Evolutionary conservation across 768 basidiomycete genomes (phyloP), one percentile per base, ranked within the genome.

Genomic region (Termitomyces sp.): DNA sequence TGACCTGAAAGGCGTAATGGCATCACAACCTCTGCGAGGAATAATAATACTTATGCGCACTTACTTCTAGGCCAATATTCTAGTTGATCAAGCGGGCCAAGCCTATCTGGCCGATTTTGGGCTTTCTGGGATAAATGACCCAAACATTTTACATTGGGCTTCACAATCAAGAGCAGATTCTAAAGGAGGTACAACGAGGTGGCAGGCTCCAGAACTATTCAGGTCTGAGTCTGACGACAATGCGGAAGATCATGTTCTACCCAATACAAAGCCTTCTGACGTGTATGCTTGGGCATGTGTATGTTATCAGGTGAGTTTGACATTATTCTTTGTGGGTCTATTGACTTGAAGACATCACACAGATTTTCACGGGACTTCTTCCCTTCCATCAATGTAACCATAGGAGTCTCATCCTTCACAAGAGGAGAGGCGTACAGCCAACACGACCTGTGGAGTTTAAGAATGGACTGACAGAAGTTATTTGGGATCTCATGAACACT

Each of bases 1-100:
- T 1, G 80, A 81, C 55, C 68, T 82, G n/a, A 79, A 78, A 61
- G 78, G 76, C 32, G 79, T 79, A 57, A 60, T n/a, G 68, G 64
- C 6, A 20, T 51, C 4, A 38, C 7, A n/a, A 42, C 7, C 5
- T 44, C 20, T 7, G 22, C n/a, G n/a, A n/a, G n/a, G n/a, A n/a
- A n/a, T n/a, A 2, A n/a, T 48, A 40, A 35, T 28, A 20, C 20
- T 8, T 20, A 4, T 15, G 35, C 8, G 12, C 4, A n/a, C n/a
- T n/a, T n/a, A 9, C 13, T 50, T 9, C 13, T 44, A 72, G 69
- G 63, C 53, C 16, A 73, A 71, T 42, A 63, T 73, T 35, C 65
- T 73, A 7, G 52, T 71, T 36, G 63, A 65, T 40, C 16, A 44
- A 11, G 58, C 50, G 8, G 61, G 59, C 12, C 55, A 62, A 38